Conservation (phyloP, 2,329 filamentous ascomycete genomes). For the Pseudogymnoascus sp. region DNA sequence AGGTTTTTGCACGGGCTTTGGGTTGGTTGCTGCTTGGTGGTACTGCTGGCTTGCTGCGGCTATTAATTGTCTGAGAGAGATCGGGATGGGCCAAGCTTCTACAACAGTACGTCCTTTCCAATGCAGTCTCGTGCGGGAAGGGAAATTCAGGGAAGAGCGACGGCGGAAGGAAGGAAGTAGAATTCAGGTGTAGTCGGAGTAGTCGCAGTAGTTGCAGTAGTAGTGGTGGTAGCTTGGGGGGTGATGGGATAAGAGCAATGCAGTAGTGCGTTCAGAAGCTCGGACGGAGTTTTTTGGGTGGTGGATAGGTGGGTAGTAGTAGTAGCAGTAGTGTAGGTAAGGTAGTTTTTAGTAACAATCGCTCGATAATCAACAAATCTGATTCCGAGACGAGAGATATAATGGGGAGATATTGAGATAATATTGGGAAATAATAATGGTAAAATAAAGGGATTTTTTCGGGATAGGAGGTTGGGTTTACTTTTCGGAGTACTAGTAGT, state of each 20-base stretch:
- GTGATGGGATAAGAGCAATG: slow-evolving; percentile 10
- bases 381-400: neutral
- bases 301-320: neutral
- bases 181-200: slow-evolving; percentile 3
- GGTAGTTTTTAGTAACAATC: neutral
- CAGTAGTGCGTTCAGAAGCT: slow-evolving; percentile 4
- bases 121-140: slow-evolving; percentile 6
- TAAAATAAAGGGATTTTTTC: neutral
- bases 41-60: neutral
- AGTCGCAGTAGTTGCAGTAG: neutral
- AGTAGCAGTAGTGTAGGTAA: neutral
- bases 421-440: neutral
- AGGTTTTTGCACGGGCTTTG: slow-evolving; percentile 5
- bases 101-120: slow-evolving; percentile 1
- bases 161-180: slow-evolving; percentile 5
- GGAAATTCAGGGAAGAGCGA: slow-evolving; percentile 7
- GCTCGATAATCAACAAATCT: neutral
- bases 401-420: neutral
- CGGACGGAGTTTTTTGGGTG: neutral
- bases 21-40: neutral
- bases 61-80: slow-evolving; percentile 3
- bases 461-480: neutral
- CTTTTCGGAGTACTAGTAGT: neutral
- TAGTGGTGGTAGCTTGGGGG: neutral
- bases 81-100: slow-evolving; percentile 1